Percentiles rank a stretch among this genome's conserved stretches.
phyloP scores from a whole-genome alignment of 257 asterid species.

The Nemophila menziesii region DNA sequence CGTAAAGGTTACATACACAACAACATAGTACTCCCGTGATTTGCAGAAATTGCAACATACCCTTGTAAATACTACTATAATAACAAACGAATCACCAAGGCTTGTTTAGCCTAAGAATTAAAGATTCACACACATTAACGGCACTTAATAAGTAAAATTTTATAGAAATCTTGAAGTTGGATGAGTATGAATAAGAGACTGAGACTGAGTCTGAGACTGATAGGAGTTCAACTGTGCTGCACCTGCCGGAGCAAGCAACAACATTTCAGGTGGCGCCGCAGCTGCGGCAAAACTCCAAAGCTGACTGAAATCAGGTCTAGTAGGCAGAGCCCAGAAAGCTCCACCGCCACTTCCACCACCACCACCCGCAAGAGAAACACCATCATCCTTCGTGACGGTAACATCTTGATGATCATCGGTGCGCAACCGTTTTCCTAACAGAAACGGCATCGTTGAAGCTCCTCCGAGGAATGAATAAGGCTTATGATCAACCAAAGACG shows the following conservation, averaged over 20 bases:
- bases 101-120: background rate
- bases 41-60: no score
- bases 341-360: background rate
- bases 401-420: background rate
- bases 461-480: background rate
- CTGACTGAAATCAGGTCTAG: background rate
- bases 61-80: no score
- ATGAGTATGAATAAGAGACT: background rate
- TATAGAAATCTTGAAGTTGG: background rate
- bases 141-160: background rate
- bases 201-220: background rate
- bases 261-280: background rate
- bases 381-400: background rate
- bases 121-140: background rate
- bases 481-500: conserved; percentile 9
- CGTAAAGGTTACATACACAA: no score
- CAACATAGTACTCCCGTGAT: no score
- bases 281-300: background rate
- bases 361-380: background rate
- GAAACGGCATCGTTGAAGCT: background rate
- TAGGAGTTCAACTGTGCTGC: background rate
- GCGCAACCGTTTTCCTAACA: conserved; percentile 1
- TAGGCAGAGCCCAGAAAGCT: conserved; percentile 1
- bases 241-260: background rate
- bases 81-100: no score